phyloP scores from a whole-genome alignment of 169 alveolate species.

The Eimeria sp. region DNA sequence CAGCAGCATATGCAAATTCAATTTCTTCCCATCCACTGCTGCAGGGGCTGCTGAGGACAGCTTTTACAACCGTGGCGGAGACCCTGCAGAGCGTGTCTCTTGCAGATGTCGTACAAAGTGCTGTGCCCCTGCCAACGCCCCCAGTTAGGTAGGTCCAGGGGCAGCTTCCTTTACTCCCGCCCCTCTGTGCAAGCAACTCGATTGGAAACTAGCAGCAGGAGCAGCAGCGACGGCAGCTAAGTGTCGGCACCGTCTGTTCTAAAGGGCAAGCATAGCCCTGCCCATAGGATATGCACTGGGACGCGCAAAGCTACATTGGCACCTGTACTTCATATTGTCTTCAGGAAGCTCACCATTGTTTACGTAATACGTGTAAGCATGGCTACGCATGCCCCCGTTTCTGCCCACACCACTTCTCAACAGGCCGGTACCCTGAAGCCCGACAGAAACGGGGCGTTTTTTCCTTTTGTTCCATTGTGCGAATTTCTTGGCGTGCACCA shows the following conservation, averaged over 20 bases:
- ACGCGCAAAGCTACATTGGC: not conserved
- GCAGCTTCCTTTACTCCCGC: not conserved
- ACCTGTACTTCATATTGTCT: not conserved
- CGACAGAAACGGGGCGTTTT: not conserved
- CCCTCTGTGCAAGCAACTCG: not conserved
- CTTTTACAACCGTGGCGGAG: slow-evolving; percentile 19
- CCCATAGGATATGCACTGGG: not conserved
- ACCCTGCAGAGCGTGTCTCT: slow-evolving; percentile 12
- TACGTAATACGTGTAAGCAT: too few species aligned
- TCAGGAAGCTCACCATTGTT: not conserved
- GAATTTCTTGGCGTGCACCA: not conserved
- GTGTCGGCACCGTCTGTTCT: not conserved
- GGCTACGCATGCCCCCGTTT: not conserved
- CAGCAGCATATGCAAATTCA: slow-evolving; percentile 62
- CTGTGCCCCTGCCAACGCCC: not conserved
- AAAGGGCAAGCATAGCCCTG: not conserved
- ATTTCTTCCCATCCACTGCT: slow-evolving; percentile 16
- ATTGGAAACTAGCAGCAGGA: not conserved
- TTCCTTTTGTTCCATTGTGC: not conserved
- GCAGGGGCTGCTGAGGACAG: slow-evolving; percentile 22
- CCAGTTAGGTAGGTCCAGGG: not conserved
- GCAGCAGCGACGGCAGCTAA: not conserved
- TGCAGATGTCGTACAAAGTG: slow-evolving; percentile 41
- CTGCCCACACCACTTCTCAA: not conserved
- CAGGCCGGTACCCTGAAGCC: not conserved